Conservation (phyloP, 108 stramenopile genomes). For the Fragilariopsis cylindrus region DNA sequence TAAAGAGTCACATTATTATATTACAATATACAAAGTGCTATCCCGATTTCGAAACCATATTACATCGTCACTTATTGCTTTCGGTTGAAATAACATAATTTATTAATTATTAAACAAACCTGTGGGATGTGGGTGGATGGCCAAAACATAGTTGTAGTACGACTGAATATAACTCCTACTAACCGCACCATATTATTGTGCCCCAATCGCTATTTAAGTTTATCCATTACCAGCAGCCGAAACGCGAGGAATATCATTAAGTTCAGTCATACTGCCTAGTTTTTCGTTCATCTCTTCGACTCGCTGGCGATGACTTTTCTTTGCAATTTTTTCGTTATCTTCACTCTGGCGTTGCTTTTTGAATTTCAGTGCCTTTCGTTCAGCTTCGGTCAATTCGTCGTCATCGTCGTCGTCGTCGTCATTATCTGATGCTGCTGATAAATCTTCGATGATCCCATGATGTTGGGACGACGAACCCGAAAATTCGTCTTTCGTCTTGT, state of each 20-base stretch:
- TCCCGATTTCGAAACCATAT: too few species aligned
- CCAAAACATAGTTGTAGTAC: too few species aligned
- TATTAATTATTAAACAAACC: too few species aligned
- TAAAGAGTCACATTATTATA: too few species aligned
- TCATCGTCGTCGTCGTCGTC: constrained; percentile 43
- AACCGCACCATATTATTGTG: too few species aligned
- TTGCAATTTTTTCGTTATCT: constrained; percentile 64
- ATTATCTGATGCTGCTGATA: constrained; percentile 3
- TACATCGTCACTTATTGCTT: too few species aligned
- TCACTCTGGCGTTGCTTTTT: constrained; percentile 56
- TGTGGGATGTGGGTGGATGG: too few species aligned
- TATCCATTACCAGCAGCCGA: constrained; percentile 83
- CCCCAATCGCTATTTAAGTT: background rate
- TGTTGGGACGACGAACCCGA: background rate
- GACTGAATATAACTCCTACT: too few species aligned
- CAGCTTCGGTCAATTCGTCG: constrained; percentile 77
- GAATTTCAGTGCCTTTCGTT: constrained; percentile 49
- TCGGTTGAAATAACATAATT: too few species aligned
- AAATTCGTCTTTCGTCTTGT: constrained; percentile 10
- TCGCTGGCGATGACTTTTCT: constrained; percentile 57
- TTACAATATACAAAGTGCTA: too few species aligned
- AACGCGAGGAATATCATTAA: constrained; percentile 86
- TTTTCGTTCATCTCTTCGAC: constrained; percentile 85
- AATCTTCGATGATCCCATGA: background rate
- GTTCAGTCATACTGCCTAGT: constrained; percentile 70